Conservation (phyloP, 352 stramenopile genomes). For the Thraustochytrium sp. region DNA sequence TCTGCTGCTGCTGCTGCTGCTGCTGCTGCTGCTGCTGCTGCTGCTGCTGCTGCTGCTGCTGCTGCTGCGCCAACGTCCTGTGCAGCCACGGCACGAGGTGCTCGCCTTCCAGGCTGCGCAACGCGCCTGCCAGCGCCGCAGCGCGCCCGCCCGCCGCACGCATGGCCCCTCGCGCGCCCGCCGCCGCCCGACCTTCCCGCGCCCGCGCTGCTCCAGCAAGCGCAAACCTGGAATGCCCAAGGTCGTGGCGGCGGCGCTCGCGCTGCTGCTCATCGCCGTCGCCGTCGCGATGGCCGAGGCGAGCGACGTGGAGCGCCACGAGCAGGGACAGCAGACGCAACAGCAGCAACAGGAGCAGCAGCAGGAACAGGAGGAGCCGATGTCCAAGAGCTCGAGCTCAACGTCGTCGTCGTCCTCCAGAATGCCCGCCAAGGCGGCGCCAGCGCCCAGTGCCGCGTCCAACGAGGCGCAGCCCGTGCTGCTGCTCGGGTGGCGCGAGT, state of each 20-base stretch:
- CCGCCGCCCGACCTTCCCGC: not conserved
- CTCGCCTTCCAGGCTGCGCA: no score
- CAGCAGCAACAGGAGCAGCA: not conserved
- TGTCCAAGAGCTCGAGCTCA: no score
- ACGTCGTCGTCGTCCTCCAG: no score
- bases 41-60: not conserved
- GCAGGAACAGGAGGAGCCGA: not conserved
- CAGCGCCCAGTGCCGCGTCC: not conserved
- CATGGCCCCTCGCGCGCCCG: no score
- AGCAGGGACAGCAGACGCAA: not conserved
- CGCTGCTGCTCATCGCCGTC: not conserved
- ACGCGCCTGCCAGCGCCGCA: no score
- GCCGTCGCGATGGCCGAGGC: not conserved
- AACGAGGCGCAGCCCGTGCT: not conserved
- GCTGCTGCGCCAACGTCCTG: not conserved
- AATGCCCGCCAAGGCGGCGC: not conserved
- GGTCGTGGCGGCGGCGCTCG: no score
- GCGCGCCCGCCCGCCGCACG: no score
- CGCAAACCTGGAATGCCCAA: no score
- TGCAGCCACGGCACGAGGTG: not conserved
- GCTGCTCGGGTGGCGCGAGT: constrained; percentile 47
- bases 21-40: not conserved
- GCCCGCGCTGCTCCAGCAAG: not conserved
- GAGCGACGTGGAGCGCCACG: not conserved
- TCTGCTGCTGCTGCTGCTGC: not conserved